Base-by-base conservation (phyloP, 805 yeast species). In the Yarrowia sp. region DNA sequence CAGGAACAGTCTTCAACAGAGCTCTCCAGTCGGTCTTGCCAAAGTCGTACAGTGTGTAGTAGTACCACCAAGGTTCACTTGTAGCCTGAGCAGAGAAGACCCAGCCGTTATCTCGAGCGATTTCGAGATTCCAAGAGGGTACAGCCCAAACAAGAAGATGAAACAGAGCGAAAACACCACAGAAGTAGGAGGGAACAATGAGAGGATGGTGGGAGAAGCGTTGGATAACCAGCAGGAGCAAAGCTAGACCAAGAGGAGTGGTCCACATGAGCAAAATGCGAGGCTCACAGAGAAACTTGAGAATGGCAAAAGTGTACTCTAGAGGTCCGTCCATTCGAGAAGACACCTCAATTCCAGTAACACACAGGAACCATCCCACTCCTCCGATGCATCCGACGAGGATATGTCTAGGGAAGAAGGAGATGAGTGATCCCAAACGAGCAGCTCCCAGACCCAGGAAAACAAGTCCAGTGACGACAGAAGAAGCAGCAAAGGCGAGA, bases 321-420 rank as follows among this genome's bases (percentile, higher is more conserved):
- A 93, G 75, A 2, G 90, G 87, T 3, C 90, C 89, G 57, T 90
- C 89, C 36, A 90, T 75, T 66, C 96, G 80, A 0, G 97, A 86
- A n/a, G 90, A 83, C 0, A 95, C 97, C 72, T 93, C 98, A 33
- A 95, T 77, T 1, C 97, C 99, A 0, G 99, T 95, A 1, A 90
- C 87, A 1, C 92, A 79, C 58, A 95, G 79, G 75, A 95, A 95
- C 77, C 90, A 92, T 8, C 99, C 99, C 57, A 95, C 99, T 72
- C 99, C 99, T 43, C 99, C 99, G 70, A 95, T 92, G 74, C 98
- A 95, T 1, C 99, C 99, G 41, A 95, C 95, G 33, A 95, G 80
- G 65, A 95, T 93, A 75, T 95, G 99, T 67, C 98, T 81, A 0
- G 99, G 99, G 80, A 95, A 95, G 74, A 92, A 95, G 0, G 96